phyloP scores from a whole-genome alignment of 2,329 filamentous ascomycete genomes.

The Ophiostoma pallidulum region DNA sequence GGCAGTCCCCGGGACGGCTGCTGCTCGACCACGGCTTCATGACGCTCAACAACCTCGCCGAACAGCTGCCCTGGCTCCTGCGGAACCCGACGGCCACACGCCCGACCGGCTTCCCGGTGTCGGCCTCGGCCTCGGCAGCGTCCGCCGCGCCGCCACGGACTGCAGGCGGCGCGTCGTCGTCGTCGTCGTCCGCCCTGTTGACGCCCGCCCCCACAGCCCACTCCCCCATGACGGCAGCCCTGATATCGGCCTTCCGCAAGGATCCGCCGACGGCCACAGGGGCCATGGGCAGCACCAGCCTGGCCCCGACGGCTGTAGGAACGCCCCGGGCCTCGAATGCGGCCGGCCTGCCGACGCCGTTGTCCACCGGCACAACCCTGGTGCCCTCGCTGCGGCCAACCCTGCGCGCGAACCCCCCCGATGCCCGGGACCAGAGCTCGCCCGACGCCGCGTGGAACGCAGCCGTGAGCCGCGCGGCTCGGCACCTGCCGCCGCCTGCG shows the following conservation, averaged over 20 bases:
- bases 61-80: slow-evolving; percentile 50
- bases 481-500: slow-evolving; percentile 1
- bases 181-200: background rate
- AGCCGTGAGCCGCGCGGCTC: background rate
- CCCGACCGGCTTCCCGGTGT: background rate
- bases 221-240: slow-evolving; percentile 6
- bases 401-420: background rate
- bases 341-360: slow-evolving; percentile 1
- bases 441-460: background rate
- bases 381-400: slow-evolving; percentile 1
- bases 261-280: background rate
- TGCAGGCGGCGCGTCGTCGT: background rate
- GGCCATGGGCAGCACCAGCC: background rate
- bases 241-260: slow-evolving; percentile 10
- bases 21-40: slow-evolving; percentile 40
- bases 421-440: background rate
- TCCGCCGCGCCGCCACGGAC: background rate
- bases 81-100: slow-evolving; percentile 33
- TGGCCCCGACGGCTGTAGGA: background rate
- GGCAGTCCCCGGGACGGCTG: slow-evolving; percentile 22
- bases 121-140: background rate
- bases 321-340: background rate
- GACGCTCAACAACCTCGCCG: slow-evolving; percentile 52
- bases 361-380: slow-evolving; percentile 5
- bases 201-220: background rate